Percentiles rank a stretch among this genome's conserved stretches.
These are phyloP conservation scores for Torulaspora franciscae DNA, from an alignment of 805 yeast species.

Conservation along the genomic window DNA sequence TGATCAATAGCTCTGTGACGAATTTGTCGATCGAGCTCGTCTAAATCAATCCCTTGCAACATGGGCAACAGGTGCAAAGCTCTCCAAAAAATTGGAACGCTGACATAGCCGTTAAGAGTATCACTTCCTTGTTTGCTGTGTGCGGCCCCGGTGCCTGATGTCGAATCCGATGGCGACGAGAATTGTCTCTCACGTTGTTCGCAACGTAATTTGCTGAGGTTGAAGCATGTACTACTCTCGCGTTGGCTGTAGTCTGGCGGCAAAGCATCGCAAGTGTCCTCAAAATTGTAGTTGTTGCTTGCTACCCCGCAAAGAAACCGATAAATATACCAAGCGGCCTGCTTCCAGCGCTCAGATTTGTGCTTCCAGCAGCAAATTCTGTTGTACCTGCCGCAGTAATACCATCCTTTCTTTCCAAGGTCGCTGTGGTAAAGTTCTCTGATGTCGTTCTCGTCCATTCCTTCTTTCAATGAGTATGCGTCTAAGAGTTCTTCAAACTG, in stretches of 20 bases:
- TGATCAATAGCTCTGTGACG: constrained; percentile 17
- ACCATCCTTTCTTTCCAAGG: constrained; percentile 33
- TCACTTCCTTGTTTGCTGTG: background rate
- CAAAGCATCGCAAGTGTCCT: constrained; percentile 29
- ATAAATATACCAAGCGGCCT: constrained; percentile 25
- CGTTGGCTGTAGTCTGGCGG: constrained; percentile 24
- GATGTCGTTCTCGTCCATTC: constrained; percentile 26
- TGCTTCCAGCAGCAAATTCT: constrained; percentile 30
- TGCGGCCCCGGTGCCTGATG: constrained; percentile 9
- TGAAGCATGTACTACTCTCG: background rate
- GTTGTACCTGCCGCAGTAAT: constrained; percentile 28
- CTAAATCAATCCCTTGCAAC: constrained; percentile 33
- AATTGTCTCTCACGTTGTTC: constrained; percentile 13
- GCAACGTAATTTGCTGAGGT: constrained; percentile 1
- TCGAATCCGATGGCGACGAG: constrained; percentile 16
- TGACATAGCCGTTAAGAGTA: constrained; percentile 4
- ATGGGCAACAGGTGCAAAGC: constrained; percentile 30
- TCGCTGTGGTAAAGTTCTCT: constrained; percentile 22
- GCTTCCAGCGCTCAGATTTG: constrained; percentile 24
- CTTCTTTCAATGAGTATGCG: constrained; percentile 24
- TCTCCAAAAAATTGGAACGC: constrained; percentile 28
- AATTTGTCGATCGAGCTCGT: constrained; percentile 27
- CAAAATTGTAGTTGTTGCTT: constrained; percentile 14
- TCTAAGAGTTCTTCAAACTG: constrained; percentile 23
- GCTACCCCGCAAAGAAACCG: constrained; percentile 20